A percentile compares a stretch with the other conserved stretches of the same genome.
Evolutionary conservation across 1,139 yeast species (phyloP).

Genomic region (Suhomyces maxii): DNA sequence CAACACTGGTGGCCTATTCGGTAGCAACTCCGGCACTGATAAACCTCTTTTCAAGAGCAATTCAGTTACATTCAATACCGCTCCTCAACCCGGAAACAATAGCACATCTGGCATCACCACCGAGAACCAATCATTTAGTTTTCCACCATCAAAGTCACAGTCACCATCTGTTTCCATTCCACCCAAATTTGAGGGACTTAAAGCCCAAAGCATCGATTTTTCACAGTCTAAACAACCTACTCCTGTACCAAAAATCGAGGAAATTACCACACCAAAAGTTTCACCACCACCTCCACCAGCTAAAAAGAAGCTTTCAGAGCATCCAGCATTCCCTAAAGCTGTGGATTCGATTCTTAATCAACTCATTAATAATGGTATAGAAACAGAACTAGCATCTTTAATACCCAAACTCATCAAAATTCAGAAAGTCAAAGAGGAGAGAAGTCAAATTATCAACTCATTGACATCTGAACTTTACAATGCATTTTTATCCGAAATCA

Average conservation of each 20-base stretch:
- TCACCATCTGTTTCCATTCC: not conserved
- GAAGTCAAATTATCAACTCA: slow-evolving; percentile 31
- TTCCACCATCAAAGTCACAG: not conserved
- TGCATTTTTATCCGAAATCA: slow-evolving; percentile 61
- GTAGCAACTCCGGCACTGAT: too few relatives aligned
- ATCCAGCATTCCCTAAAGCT: slow-evolving; percentile 20
- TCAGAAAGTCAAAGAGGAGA: slow-evolving; percentile 24
- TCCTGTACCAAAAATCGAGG: slow-evolving; percentile 8
- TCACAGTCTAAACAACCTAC: too few relatives aligned
- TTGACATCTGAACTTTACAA: slow-evolving; percentile 51
- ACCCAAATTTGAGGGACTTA: not conserved
- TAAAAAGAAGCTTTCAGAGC: slow-evolving; percentile 18
- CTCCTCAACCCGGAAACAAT: not conserved
- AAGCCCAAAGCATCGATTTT: not conserved
- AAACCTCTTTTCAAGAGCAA: too few relatives aligned
- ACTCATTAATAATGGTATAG: slow-evolving; percentile 32
- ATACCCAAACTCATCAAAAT: slow-evolving; percentile 26
- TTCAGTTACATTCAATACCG: not conserved
- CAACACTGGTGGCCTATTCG: too few relatives aligned
- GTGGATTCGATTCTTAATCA: slow-evolving; percentile 25
- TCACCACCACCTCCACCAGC: slow-evolving; percentile 10
- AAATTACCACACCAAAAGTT: slow-evolving; percentile 2
- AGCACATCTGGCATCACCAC: not conserved
- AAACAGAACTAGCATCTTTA: slow-evolving; percentile 27
- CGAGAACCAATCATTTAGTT: too few relatives aligned